phyloP scores from a whole-genome alignment of 73 alveolate species.

The Paramecium biaurelia region DNA sequence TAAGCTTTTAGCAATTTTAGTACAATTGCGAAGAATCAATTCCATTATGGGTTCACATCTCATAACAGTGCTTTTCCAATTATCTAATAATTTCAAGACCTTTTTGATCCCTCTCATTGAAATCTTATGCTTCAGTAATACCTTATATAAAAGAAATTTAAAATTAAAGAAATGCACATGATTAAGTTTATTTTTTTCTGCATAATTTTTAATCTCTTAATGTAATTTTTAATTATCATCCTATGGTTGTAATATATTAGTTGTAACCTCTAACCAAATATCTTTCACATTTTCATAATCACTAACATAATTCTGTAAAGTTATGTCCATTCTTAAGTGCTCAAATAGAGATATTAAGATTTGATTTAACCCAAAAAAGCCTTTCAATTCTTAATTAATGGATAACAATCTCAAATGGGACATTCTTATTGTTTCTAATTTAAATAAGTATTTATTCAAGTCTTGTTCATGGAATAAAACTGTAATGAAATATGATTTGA shows the following conservation, averaged over 20 bases:
- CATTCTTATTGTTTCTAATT: background rate
- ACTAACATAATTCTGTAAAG: background rate
- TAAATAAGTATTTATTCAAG: background rate
- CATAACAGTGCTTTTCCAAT: background rate
- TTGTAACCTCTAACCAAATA: background rate
- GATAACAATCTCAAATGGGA: background rate
- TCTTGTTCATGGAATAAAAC: background rate
- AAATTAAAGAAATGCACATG: conserved; percentile 1
- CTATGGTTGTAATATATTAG: background rate
- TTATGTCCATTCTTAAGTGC: background rate
- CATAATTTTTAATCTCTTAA: background rate
- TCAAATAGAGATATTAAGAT: background rate
- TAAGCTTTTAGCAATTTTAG: background rate
- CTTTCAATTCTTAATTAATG: background rate
- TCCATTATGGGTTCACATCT: background rate
- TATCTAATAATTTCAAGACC: background rate
- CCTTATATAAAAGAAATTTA: background rate
- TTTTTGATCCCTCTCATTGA: background rate
- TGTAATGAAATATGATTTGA: background rate
- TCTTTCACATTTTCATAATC: background rate
- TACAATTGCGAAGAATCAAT: background rate
- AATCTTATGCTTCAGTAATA: background rate
- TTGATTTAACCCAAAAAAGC: background rate
- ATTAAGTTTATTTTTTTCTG: background rate
- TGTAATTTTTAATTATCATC: background rate